These are phyloP conservation scores for Xylaria sp. DNA, from an alignment of 2,329 filamentous ascomycete species.

Conservation along the genomic window DNA sequence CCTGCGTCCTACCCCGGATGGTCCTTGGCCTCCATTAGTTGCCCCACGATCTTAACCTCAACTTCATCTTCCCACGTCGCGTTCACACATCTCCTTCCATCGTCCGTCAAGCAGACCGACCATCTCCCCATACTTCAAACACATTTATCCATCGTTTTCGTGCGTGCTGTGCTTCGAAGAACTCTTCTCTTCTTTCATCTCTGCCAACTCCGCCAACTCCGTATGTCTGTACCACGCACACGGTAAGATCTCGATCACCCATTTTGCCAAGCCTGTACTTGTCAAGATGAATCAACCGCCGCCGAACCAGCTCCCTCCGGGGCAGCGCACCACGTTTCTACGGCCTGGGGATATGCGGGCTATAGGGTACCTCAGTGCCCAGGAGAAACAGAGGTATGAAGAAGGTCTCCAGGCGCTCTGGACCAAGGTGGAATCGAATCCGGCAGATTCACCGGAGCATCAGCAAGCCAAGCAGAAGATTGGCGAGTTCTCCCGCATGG, in stretches of 20 bases:
- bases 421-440: constrained; percentile 43
- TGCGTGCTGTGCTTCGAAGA: too few relatives aligned
- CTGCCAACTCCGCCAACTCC: neutral
- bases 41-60: constrained; percentile 2
- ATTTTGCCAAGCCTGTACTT: neutral
- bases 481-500: constrained; percentile 54
- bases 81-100: neutral
- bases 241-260: neutral
- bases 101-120: neutral
- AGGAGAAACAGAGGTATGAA: constrained; percentile 57
- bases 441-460: constrained; percentile 43
- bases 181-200: neutral
- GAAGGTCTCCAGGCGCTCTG: constrained; percentile 50
- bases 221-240: too few relatives aligned
- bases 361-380: constrained; percentile 45
- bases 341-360: constrained; percentile 48
- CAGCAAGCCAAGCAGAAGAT: constrained; percentile 52
- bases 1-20: too few relatives aligned
- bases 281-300: constrained; percentile 17
- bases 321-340: constrained; percentile 26
- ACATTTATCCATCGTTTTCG: neutral
- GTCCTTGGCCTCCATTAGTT: neutral
- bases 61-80: neutral
- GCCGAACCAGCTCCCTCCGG: constrained; percentile 21
- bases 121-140: neutral